phyloP scores from a whole-genome alignment of 202 grass and related monocot genomes.

The Musa balbisiana region DNA sequence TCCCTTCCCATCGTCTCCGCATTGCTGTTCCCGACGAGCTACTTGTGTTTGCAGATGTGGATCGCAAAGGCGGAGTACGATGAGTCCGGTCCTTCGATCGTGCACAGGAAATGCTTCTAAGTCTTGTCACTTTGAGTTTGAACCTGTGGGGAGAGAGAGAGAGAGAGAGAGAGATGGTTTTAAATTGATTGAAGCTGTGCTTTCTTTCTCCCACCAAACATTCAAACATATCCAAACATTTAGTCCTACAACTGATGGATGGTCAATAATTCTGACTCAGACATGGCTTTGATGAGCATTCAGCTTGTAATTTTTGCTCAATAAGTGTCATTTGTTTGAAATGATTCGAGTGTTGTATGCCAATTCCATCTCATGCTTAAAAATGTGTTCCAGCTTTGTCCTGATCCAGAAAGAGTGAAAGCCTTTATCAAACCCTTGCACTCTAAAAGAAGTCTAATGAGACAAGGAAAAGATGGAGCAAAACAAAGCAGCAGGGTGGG shows the following conservation, averaged over 20 bases:
- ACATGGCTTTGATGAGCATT: background rate
- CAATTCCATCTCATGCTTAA: background rate
- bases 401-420: too few species aligned
- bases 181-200: background rate
- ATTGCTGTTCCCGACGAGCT: too few species aligned
- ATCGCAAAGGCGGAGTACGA: slow-evolving; percentile 4
- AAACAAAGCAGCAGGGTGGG: background rate
- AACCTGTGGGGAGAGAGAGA: too few species aligned
- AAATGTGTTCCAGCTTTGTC: background rate
- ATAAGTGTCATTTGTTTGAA: background rate
- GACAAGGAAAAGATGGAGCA: background rate
- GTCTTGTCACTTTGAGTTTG: background rate
- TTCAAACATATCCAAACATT: background rate
- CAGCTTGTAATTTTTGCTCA: background rate
- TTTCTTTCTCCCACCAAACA: background rate
- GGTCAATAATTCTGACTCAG: background rate
- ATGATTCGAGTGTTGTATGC: background rate
- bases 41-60: slow-evolving; percentile 1
- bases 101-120: slow-evolving; percentile 7
- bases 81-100: slow-evolving; percentile 3
- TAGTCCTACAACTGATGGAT: background rate
- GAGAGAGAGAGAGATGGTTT: background rate
- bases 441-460: background rate
- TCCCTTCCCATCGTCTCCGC: too few species aligned
- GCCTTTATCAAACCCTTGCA: too few species aligned